A percentile compares a stretch with the other conserved stretches of the same genome.
Conservation (phyloP, 371 early-diverging fungal species). For the Mucor piriformis region DNA sequence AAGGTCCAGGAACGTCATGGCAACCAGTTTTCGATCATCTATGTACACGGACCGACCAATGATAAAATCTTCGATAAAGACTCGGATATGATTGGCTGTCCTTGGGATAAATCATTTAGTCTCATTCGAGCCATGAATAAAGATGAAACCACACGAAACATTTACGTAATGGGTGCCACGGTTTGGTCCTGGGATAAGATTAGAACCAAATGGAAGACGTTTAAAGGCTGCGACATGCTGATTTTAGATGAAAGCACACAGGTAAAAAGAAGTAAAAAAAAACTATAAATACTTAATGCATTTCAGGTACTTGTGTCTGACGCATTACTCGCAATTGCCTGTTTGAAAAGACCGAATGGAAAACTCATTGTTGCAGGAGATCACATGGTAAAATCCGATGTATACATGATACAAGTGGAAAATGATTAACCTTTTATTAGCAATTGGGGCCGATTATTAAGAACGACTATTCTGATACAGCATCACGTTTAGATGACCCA, state of each 20-base stretch:
- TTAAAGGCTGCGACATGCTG: constrained; percentile 49
- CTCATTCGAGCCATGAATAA: constrained; percentile 3
- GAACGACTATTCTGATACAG: constrained; percentile 46
- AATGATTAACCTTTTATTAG: constrained; percentile 14
- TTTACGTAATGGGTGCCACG: constrained; percentile 55
- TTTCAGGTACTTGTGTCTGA: constrained; percentile 51
- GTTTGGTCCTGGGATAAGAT: constrained; percentile 60
- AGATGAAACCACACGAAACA: background rate
- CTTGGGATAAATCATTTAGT: constrained; percentile 10
- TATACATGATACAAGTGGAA: too few species aligned
- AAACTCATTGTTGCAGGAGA: constrained; percentile 61
- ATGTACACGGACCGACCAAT: background rate
- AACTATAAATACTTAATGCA: background rate
- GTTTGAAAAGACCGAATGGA: constrained; percentile 40
- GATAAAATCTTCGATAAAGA: background rate
- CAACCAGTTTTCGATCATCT: constrained; percentile 12
- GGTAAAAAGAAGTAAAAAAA: constrained; percentile 20
- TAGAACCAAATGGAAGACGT: constrained; percentile 29
- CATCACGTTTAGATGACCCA: constrained; percentile 30
- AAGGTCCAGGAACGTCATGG: constrained; percentile 32
- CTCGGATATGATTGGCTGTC: constrained; percentile 1
- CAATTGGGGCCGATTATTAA: constrained; percentile 63
- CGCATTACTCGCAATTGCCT: constrained; percentile 51
- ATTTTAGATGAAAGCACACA: constrained; percentile 66
- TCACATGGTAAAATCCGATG: constrained; percentile 59